phyloP scores from a whole-genome alignment of 768 basidiomycete genomes.

The Amanita exitialis region DNA sequence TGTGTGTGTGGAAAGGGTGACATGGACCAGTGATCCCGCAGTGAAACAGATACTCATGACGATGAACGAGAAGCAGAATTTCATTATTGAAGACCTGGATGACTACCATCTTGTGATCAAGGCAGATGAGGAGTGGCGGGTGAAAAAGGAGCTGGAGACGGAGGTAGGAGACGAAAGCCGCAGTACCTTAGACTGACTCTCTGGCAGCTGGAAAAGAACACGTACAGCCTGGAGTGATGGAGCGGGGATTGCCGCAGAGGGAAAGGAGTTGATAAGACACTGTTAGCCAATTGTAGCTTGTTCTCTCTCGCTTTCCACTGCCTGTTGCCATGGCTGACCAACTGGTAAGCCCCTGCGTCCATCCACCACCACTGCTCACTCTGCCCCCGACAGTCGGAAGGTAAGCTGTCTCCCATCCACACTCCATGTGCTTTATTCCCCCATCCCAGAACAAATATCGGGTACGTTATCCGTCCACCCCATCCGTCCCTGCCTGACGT shows the following conservation, averaged over 20 bases:
- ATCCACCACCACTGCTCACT: not conserved
- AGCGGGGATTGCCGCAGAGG: constrained; percentile 2
- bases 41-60: constrained; percentile 81
- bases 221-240: constrained; percentile 53
- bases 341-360: not conserved
- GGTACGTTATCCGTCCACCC: constrained; percentile 7
- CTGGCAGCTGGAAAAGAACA: constrained; percentile 73
- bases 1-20: not conserved
- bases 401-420: not conserved
- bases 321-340: constrained; percentile 3
- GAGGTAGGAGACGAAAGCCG: constrained; percentile 45
- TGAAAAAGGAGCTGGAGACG: constrained; percentile 60
- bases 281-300: not conserved
- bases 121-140: constrained; percentile 69
- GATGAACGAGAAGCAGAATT: constrained; percentile 72
- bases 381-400: not conserved
- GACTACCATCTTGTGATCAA: constrained; percentile 78
- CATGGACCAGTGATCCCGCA: constrained; percentile 58
- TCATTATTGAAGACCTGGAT: constrained; percentile 84
- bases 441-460: constrained; percentile 14
- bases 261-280: not conserved
- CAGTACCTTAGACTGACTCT: not conserved
- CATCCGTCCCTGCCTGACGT: not conserved
- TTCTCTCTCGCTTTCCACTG: not conserved
- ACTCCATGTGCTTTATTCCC: too few relatives aligned